A percentile compares a stretch with the other conserved stretches of the same genome.
These are phyloP conservation scores for Cochlearia excelsa DNA, from an alignment of 345 rosid genomes.

Conservation along the genomic window DNA sequence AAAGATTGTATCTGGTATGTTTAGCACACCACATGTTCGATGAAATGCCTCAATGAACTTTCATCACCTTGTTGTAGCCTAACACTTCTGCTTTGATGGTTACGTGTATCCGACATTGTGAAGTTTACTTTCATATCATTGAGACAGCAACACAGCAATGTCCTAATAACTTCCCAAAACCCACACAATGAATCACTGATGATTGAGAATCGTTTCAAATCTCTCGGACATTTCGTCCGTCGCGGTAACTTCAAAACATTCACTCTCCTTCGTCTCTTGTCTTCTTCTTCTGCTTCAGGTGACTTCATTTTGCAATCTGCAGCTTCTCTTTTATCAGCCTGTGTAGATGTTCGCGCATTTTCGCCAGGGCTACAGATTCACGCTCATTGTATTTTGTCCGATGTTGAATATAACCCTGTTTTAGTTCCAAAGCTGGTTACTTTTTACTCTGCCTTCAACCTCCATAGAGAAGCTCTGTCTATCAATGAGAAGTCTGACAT, in stretches of 20 bases:
- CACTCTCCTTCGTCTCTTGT: conserved; percentile 39
- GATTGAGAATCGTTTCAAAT: conserved; percentile 32
- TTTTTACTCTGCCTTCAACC: conserved; percentile 52
- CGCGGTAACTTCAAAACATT: conserved; percentile 46
- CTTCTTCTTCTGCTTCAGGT: conserved; percentile 27
- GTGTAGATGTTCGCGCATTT: conserved; percentile 39
- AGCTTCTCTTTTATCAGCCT: conserved; percentile 48
- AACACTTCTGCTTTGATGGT: no score
- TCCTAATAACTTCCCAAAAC: no score
- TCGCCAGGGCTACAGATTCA: conserved; percentile 58
- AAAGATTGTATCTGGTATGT: no score
- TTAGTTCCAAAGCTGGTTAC: conserved; percentile 62
- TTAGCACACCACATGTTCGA: no score
- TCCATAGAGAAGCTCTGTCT: conserved; percentile 40
- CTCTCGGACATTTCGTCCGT: conserved; percentile 41
- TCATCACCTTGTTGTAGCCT: no score
- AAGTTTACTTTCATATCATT: no score
- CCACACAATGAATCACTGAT: conserved; percentile 36
- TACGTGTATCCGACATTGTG: no score
- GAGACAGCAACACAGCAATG: no score
- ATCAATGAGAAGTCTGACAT: conserved; percentile 42
- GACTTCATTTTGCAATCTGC: conserved; percentile 37
- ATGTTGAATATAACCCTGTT: conserved; percentile 49
- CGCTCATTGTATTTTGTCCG: conserved; percentile 43
- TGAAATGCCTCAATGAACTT: no score